A percentile compares a stretch with the other conserved stretches of the same genome.
phyloP scores from a whole-genome alignment of 176 grass and related monocot genomes.

The Raddia guianensis region DNA sequence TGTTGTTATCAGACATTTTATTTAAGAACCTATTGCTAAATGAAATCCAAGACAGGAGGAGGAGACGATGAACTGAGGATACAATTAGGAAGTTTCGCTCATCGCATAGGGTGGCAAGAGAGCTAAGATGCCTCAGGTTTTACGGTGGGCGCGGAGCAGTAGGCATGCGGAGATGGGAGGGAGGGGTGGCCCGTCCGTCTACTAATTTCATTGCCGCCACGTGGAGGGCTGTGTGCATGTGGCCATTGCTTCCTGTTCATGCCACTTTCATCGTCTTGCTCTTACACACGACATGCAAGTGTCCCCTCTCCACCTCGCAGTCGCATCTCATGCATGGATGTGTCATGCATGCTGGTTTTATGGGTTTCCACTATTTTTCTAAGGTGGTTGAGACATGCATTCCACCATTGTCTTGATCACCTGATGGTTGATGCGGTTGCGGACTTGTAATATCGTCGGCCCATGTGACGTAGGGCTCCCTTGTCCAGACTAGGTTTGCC shows the following conservation, averaged over 20 bases:
- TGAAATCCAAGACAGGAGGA: slow-evolving; percentile 32
- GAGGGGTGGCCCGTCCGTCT: slow-evolving; percentile 29
- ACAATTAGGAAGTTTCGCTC: too few relatives aligned
- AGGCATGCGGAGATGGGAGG: slow-evolving; percentile 19
- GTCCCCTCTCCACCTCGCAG: neutral
- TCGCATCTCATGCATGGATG: too few relatives aligned
- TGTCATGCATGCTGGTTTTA: neutral
- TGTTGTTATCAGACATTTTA: slow-evolving; percentile 46
- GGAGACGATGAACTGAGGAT: neutral
- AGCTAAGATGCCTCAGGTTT: slow-evolving; percentile 12
- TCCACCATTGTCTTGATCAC: neutral
- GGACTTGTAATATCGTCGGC: too few relatives aligned
- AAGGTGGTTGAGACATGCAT: neutral
- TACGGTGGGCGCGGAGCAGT: slow-evolving; percentile 33
- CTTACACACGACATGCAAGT: neutral
- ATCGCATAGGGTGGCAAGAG: neutral
- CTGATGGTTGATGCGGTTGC: too few relatives aligned
- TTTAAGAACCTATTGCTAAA: neutral
- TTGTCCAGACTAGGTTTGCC: too few relatives aligned
- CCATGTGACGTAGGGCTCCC: too few relatives aligned
- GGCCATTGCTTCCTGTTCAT: neutral
- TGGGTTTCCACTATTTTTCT: neutral
- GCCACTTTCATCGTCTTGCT: slow-evolving; percentile 7
- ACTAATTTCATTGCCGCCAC: slow-evolving; percentile 6
- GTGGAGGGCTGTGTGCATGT: slow-evolving; percentile 22